These are phyloP conservation scores for Stephania yunnanensis DNA, from an alignment of 164 flowering plant genomes.

Conservation along the genomic window DNA sequence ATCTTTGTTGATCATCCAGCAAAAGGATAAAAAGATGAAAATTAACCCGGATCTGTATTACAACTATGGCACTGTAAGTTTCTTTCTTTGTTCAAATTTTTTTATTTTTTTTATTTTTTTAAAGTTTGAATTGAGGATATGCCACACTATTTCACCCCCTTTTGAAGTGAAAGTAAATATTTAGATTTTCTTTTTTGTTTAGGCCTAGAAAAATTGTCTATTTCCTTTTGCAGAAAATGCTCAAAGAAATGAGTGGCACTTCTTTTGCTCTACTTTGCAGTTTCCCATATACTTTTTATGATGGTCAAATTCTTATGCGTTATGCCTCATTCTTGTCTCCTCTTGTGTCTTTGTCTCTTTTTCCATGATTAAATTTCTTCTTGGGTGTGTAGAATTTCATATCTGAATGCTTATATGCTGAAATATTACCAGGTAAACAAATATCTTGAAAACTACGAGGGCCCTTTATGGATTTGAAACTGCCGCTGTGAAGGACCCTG, in stretches of 20 bases:
- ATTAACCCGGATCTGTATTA: slow-evolving; percentile 80
- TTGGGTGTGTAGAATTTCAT: neutral
- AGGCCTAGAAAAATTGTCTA: neutral
- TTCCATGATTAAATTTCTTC: neutral
- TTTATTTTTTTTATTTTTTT: neutral
- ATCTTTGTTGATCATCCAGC: slow-evolving; percentile 38
- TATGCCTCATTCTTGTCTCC: neutral
- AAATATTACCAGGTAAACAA: slow-evolving; percentile 52
- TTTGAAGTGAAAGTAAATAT: neutral
- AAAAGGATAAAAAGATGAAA: slow-evolving; percentile 74
- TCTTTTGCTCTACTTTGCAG: neutral
- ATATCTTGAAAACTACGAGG: slow-evolving; percentile 79
- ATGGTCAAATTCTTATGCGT: neutral
- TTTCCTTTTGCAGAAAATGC: neutral
- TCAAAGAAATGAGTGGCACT: neutral
- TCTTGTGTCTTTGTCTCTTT: neutral
- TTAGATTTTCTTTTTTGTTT: neutral
- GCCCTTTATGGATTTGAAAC: slow-evolving; percentile 94
- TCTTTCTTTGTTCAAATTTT: neutral
- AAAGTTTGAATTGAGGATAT: neutral
- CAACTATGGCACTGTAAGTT: slow-evolving; percentile 85
- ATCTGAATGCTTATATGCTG: neutral
- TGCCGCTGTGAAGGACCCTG: slow-evolving; percentile 82
- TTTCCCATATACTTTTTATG: neutral
- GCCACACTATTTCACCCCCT: neutral